phyloP scores from a whole-genome alignment of 116 monocot species.

The Trichopus zeylanicus region DNA sequence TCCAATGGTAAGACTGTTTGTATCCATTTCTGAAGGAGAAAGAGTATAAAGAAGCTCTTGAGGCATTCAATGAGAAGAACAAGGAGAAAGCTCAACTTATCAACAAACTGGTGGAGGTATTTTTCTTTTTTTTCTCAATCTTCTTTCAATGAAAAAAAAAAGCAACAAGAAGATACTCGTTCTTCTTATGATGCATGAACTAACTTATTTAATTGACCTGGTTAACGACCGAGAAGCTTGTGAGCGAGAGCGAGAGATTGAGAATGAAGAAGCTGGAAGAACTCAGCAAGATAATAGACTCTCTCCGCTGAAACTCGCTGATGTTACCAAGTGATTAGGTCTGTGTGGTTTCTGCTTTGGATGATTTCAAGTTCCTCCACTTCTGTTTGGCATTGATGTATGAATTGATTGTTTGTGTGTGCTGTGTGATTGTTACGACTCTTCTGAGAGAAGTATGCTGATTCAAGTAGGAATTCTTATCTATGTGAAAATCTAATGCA shows the following conservation, averaged over 20 bases:
- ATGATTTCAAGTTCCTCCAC: too few relatives aligned
- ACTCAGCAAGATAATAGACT: slow-evolving; percentile 70
- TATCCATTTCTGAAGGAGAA: slow-evolving; percentile 51
- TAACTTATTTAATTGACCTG: background rate
- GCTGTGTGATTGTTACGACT: too few relatives aligned
- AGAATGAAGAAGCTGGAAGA: slow-evolving; percentile 91
- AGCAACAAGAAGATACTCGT: too few relatives aligned
- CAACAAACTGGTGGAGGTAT: slow-evolving; percentile 72
- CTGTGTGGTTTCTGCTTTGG: too few relatives aligned
- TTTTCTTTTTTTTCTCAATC: background rate
- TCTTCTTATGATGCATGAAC: background rate
- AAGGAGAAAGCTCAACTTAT: slow-evolving; percentile 76
- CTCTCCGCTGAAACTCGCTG: slow-evolving; percentile 23
- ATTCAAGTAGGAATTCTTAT: too few relatives aligned
- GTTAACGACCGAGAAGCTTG: slow-evolving; percentile 35
- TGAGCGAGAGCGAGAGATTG: slow-evolving; percentile 71
- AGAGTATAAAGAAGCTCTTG: slow-evolving; percentile 87
- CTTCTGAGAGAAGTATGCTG: too few relatives aligned
- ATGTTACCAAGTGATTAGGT: too few relatives aligned
- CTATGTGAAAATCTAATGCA: too few relatives aligned
- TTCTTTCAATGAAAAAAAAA: background rate
- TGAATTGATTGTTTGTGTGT: too few relatives aligned
- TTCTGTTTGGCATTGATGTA: too few relatives aligned
- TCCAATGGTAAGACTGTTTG: background rate
- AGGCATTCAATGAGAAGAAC: slow-evolving; percentile 81